phyloP scores from a whole-genome alignment of 805 yeast species.

The Candida chauliodis region DNA sequence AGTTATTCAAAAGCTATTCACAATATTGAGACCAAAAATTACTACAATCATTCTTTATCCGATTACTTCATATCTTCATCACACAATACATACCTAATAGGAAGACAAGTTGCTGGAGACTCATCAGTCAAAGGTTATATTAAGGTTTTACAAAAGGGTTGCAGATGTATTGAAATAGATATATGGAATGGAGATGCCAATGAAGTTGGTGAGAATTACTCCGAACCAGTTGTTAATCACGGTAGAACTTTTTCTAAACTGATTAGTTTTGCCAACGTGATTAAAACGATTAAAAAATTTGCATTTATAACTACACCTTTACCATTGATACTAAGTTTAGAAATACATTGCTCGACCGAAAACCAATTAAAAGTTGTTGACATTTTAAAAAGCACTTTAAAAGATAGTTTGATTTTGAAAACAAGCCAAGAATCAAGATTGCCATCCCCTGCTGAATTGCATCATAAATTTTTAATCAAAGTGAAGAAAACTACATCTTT shows the following conservation, averaged over 20 bases:
- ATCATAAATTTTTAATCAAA: constrained; percentile 70
- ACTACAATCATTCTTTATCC: constrained; percentile 56
- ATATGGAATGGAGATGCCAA: constrained; percentile 66
- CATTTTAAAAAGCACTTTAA: constrained; percentile 54
- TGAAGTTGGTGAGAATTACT: constrained; percentile 12
- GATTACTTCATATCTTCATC: constrained; percentile 91
- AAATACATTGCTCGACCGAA: constrained; percentile 67
- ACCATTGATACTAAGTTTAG: constrained; percentile 84
- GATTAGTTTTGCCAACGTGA: constrained; percentile 64
- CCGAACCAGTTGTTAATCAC: constrained; percentile 85
- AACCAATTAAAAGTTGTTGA: constrained; percentile 62
- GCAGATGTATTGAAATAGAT: constrained; percentile 93
- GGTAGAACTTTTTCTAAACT: constrained; percentile 81
- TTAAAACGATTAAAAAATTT: constrained; percentile 71
- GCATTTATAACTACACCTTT: constrained; percentile 85
- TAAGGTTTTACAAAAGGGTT: constrained; percentile 83
- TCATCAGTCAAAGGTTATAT: constrained; percentile 90
- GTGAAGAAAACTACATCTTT: constrained; percentile 55
- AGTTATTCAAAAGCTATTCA: constrained; percentile 19
- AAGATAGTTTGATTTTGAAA: constrained; percentile 48
- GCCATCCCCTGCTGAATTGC: constrained; percentile 74
- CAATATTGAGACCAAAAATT: constrained; percentile 13
- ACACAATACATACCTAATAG: constrained; percentile 88
- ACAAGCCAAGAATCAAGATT: constrained; percentile 36
- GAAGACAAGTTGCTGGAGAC: constrained; percentile 82